A percentile compares a stretch with the other conserved stretches of the same genome.
These are phyloP conservation scores for Priceomyces melissophilus DNA, from an alignment of 805 yeast genomes.

Conservation along the genomic window DNA sequence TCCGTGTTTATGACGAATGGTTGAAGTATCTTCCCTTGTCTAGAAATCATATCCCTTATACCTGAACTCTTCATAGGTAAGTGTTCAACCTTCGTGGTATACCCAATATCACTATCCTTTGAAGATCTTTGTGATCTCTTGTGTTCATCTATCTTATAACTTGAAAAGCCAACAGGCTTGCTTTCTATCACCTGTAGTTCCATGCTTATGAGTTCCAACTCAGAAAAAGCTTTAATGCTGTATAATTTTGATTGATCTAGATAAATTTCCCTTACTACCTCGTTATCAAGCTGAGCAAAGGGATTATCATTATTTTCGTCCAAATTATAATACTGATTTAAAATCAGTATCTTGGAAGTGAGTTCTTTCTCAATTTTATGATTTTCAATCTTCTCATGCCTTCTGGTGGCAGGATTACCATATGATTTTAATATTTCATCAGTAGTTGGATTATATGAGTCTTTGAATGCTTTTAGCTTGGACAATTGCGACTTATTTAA, in stretches of 20 bases:
- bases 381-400: slow-evolving; percentile 72
- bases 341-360: slow-evolving; percentile 36
- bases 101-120: slow-evolving; percentile 37
- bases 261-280: slow-evolving; percentile 52
- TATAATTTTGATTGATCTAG: slow-evolving; percentile 52
- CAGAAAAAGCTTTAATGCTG: slow-evolving; percentile 51
- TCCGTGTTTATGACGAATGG: slow-evolving; percentile 73
- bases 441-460: slow-evolving; percentile 38
- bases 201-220: slow-evolving; percentile 56
- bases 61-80: slow-evolving; percentile 28
- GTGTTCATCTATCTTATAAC: slow-evolving; percentile 7
- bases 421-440: slow-evolving; percentile 25
- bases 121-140: slow-evolving; percentile 6
- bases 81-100: slow-evolving; percentile 61
- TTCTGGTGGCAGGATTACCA: slow-evolving; percentile 41
- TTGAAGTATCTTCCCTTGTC: slow-evolving; percentile 72
- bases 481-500: slow-evolving; percentile 34
- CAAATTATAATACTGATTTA: slow-evolving; percentile 28
- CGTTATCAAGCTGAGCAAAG: slow-evolving; percentile 55
- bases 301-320: slow-evolving; percentile 11
- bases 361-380: slow-evolving; percentile 60
- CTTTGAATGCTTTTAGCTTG: slow-evolving; percentile 39
- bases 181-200: slow-evolving; percentile 63
- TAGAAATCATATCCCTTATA: slow-evolving; percentile 47
- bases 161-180: slow-evolving; percentile 23